Evolutionary conservation across 2,329 filamentous ascomycete genomes (phyloP), one percentile per base, ranked within the genome.

Genomic region (Sordariomycetes sp.): DNA sequence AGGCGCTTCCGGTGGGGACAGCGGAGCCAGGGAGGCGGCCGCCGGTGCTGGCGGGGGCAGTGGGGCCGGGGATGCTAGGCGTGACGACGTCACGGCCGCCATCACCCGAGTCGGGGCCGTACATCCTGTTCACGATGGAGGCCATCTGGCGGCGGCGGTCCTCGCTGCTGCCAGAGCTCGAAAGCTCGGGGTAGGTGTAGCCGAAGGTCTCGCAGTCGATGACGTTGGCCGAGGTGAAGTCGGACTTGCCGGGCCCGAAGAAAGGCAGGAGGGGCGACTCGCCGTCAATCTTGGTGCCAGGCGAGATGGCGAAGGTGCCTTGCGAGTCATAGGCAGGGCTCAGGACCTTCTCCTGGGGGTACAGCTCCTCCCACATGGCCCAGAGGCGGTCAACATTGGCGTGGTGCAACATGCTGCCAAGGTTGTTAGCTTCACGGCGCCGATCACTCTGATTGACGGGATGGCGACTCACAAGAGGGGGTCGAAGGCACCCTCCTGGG

Each of bases 301-400:
- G 55, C 1, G 70, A 66, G 10, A 74, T 76, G 52, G 67, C 72
- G 62, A 69, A 82, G 20, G 70, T 68, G 39, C 67, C 64, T 32
- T 67, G 65, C 4, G 69, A 63, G 2, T 22, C 50, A 61, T 74
- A 74, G 6, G 69, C 65, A 53, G 60, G 61, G 35, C 58, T 62
- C 62, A 75, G 72, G 34, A 71, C 64, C 56, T 64, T 60, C 59
- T 68, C 61, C 52, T 63, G 59, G 24, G 72, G 72, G 58, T 65
- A 62, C 55, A 79, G 71, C 32, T 69, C 70, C 63, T 77, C 70
- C 73, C 72, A 80, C 62, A 77, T 73, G n/a, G 80, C 76, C 68
- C 83, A 85, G 42, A 87, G 72, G 48, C 84, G 78, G 63, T 87
- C 82, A 57, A 87, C 75, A 62, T 87, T 82, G 64, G 74, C 68